Conservation (phyloP, 2,329 filamentous ascomycete species). For the Epichloe amarillans region DNA sequence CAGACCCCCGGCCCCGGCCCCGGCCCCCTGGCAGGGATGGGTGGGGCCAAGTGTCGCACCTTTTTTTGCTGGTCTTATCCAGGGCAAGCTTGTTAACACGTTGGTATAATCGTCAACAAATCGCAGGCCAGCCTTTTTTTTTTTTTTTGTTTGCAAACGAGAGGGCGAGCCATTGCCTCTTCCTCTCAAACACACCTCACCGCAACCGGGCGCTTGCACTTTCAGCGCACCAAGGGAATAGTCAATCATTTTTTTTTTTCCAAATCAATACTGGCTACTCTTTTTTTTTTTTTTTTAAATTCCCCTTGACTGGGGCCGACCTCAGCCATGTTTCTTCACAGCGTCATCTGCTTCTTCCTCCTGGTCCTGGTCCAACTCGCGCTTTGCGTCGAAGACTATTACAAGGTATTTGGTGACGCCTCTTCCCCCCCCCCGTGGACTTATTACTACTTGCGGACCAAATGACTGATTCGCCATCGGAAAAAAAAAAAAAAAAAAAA, state of each 20-base stretch:
- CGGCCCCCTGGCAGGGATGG: no score
- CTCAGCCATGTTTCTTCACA: slow-evolving; percentile 37
- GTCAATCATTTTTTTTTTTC: not conserved
- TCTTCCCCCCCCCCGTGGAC: no score
- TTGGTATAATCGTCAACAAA: slow-evolving; percentile 13
- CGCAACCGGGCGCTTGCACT: slow-evolving; percentile 4
- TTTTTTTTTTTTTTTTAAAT: not conserved
- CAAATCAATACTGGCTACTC: not conserved
- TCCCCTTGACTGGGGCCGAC: slow-evolving; percentile 7
- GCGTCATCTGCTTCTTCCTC: slow-evolving; percentile 36
- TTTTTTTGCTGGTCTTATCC: not conserved
- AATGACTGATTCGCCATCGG: not conserved
- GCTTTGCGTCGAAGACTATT: slow-evolving; percentile 58
- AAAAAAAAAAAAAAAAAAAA: no score
- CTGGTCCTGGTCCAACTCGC: slow-evolving; percentile 40
- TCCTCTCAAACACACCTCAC: not conserved
- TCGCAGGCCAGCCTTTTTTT: not conserved
- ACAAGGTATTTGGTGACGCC: slow-evolving; percentile 44
- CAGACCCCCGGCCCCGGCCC: no score
- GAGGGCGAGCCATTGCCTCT: not conserved
- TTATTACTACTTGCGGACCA: not conserved
- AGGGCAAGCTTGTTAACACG: slow-evolving; percentile 20
- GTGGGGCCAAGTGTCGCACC: no score
- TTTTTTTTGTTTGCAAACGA: not conserved
- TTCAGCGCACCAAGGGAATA: slow-evolving; percentile 1